These are phyloP conservation scores for Pistacia integerrima DNA, from an alignment of 345 rosid species.

Conservation along the genomic window DNA sequence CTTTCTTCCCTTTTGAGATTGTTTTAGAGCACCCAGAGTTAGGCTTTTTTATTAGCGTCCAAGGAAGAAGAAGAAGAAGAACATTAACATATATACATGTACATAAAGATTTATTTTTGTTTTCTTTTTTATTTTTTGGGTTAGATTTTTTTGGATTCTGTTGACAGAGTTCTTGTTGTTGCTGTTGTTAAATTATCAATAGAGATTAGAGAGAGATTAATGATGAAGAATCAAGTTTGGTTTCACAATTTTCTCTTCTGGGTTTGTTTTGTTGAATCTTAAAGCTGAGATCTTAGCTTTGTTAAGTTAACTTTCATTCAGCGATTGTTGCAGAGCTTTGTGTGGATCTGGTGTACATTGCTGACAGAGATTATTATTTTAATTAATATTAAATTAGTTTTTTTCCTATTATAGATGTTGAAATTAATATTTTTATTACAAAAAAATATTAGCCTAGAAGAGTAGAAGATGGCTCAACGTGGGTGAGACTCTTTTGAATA, in stretches of 20 bases:
- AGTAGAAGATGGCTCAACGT: slow-evolving; percentile 13
- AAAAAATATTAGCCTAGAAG: not conserved
- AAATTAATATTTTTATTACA: not conserved
- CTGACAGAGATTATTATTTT: slow-evolving; percentile 33
- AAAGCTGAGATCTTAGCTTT: slow-evolving; percentile 16
- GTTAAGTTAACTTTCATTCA: slow-evolving; percentile 34
- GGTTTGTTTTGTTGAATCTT: slow-evolving; percentile 10
- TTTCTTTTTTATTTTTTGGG: slow-evolving; percentile 16
- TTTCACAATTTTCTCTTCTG: not conserved
- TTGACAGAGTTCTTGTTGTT: slow-evolving; percentile 21
- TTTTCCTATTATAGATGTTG: too few relatives aligned
- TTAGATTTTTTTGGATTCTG: slow-evolving; percentile 17
- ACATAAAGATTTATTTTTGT: slow-evolving; percentile 37
- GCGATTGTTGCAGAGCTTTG: slow-evolving; percentile 41
- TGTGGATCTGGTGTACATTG: slow-evolving; percentile 51
- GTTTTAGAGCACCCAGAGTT: slow-evolving; percentile 13
- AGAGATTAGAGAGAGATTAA: slow-evolving; percentile 10
- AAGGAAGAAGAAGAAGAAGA: slow-evolving; percentile 28
- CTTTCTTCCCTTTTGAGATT: slow-evolving; percentile 29
- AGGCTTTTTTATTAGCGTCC: slow-evolving; percentile 27
- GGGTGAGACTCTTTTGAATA: slow-evolving; percentile 22
- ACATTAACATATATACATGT: slow-evolving; percentile 43
- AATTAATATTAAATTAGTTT: slow-evolving; percentile 13
- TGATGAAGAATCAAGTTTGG: slow-evolving; percentile 4
- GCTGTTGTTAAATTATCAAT: slow-evolving; percentile 7